Conservation (phyloP, 1,284 basidiomycete species). For the Puccinia hordei region DNA sequence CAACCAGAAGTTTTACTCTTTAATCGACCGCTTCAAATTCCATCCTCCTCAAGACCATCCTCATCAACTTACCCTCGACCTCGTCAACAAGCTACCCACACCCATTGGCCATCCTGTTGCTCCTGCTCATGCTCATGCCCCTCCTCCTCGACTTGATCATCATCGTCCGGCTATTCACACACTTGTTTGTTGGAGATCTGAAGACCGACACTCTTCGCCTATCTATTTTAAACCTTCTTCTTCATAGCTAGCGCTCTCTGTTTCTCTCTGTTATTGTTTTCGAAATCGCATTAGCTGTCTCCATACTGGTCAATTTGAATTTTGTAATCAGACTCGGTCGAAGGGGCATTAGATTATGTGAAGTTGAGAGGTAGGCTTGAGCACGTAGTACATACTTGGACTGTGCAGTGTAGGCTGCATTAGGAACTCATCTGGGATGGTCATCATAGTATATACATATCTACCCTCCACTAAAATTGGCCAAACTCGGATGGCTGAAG, state of each 20-base stretch:
- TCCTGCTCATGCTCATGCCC: background rate
- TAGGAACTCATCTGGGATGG: too few relatives aligned
- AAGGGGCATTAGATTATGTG: too few relatives aligned
- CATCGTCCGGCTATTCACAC: background rate
- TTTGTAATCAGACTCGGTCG: too few relatives aligned
- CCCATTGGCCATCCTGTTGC: background rate
- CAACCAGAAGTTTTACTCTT: background rate
- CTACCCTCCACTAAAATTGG: too few relatives aligned
- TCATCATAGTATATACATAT: too few relatives aligned
- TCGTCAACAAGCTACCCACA: background rate
- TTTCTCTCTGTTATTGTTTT: background rate
- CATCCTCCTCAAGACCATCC: background rate
- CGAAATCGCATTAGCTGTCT: background rate
- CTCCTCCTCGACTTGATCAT: background rate
- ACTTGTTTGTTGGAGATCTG: constrained; percentile 20
- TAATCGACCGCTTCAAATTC: constrained; percentile 1
- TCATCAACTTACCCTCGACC: background rate
- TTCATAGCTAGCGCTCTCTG: too few relatives aligned
- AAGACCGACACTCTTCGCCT: background rate
- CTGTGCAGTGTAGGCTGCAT: too few relatives aligned
- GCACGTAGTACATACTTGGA: too few relatives aligned
- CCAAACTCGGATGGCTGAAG: too few relatives aligned
- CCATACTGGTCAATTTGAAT: background rate
- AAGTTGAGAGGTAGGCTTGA: too few relatives aligned
- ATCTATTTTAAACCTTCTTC: constrained; percentile 19